phyloP scores from a whole-genome alignment of 805 yeast genomes.

The Citeromyces matritensis region DNA sequence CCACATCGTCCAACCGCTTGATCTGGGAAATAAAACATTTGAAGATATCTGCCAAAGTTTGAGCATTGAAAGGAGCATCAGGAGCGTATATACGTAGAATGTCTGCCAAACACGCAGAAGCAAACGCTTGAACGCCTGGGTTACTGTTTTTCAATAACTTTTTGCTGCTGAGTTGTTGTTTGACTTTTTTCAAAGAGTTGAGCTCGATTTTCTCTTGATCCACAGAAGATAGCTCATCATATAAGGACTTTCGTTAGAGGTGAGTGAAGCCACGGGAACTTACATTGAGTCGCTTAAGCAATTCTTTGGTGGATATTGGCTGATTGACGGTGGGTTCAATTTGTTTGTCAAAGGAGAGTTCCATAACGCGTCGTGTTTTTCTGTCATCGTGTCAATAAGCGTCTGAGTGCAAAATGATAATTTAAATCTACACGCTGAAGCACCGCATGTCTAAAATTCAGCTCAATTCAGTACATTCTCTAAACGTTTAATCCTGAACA shows the following conservation, averaged over 20 bases:
- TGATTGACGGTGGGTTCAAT: constrained; percentile 41
- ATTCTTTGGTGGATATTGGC: constrained; percentile 47
- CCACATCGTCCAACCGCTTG: constrained; percentile 27
- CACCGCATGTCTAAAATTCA: not conserved
- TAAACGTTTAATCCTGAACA: not conserved
- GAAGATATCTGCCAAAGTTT: constrained; percentile 50
- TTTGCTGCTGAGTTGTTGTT: constrained; percentile 35
- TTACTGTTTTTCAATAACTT: constrained; percentile 50
- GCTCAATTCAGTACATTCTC: not conserved
- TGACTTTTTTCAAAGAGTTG: constrained; percentile 24
- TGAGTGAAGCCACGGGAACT: constrained; percentile 3
- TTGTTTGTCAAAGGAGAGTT: constrained; percentile 8
- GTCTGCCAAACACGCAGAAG: constrained; percentile 65
- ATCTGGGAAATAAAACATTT: constrained; percentile 52
- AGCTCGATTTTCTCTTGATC: constrained; percentile 47
- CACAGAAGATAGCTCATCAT: constrained; percentile 45
- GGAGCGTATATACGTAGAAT: constrained; percentile 72
- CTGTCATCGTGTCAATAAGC: not conserved
- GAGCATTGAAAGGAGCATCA: constrained; percentile 70
- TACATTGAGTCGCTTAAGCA: constrained; percentile 36
- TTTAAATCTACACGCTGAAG: not conserved
- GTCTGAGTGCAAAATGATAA: not conserved
- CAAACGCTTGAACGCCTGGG: constrained; percentile 51
- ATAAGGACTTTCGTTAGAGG: constrained; percentile 20
- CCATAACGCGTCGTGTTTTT: constrained; percentile 1